Evolutionary conservation across 2,329 filamentous ascomycete genomes (phyloP), one percentile per base, ranked within the genome.

Genomic region (Penicillium sclerotigenum): DNA sequence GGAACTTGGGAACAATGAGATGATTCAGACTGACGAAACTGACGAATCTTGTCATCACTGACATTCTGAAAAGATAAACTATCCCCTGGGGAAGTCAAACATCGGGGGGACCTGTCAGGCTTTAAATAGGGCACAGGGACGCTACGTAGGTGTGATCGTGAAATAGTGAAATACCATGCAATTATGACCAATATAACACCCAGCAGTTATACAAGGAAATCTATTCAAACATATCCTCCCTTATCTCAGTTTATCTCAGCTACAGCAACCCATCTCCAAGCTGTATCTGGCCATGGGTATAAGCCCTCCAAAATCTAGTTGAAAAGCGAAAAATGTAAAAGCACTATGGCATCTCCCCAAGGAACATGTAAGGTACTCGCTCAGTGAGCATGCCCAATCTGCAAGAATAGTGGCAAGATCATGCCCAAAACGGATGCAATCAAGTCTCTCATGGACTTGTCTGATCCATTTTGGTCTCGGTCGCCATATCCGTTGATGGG

Each of bases 351-450:
- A 47, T 22, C 49, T 51, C 14, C 28, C 38, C 9, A 33, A 40
- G 34, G 24, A 49, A 41, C 37, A 46, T 26, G 45, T 46, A 22
- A 34, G 28, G 24, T 20, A 26, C 34, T 13, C 42, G 38, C 28
- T 72, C 59, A 79, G 60, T 78, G 76, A 50, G 75, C 76, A 70
- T 79, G 77, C 34, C 77, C 76, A 56, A 79, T 72, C 63, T 79
- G 77, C 57, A 79, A 59, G 60, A 79, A 79, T 43, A 79, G 60
- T 13, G 77, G 77, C 54, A 79, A 52, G 29, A 78, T 71, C 77
- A 79, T 79, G 54, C 77, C 77, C 58, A 78, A 66, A n/a, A 78
- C 73, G 38, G 77, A 77, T 33, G 76, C 75, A 47, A 75, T 69
- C 56, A 79, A 62, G 61, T 79, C 77, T 60, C 73, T 70, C 70